Base-by-base conservation (phyloP, 345 rosid species). In the Abelmoschus esculentus region DNA sequence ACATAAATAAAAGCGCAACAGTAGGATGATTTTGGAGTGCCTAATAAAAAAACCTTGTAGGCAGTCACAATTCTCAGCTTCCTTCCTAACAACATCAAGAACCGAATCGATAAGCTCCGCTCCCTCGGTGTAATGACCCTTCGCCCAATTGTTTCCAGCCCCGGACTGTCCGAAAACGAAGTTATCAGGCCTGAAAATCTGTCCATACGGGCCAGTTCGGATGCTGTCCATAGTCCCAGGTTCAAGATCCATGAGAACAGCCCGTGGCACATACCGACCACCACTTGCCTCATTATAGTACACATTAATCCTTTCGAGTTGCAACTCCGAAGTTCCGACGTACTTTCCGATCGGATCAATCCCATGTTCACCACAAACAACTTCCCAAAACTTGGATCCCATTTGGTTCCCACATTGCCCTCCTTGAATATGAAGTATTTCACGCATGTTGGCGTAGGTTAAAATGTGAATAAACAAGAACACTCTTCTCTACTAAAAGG, bases 321-420 rank as follows among this genome's bases (percentile, higher is more conserved):
- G 80, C 56, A 76, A 40, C 10, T 73, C 73, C 0, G 73, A 61
- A 18, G 49, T 70, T 19, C 75, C 77, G 10, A 13, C 17, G 68
- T 70, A 76, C n/a, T 12, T 34, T 36, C 73, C 83, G 1, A 58
- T 70, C n/a, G 82, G 73, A 73, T 79, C 83, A 46, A 79, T 79
- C 10, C 77, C 75, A 9, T 79, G 80, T 44, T 79, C 80, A 10
- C 77, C 77, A 50, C 78, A 76, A 29, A 79, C 75, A 31, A 79
- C 75, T 69, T 76, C 77, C 77, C 77, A 79, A 40, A 73, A 76
- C 47, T 79, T 79, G 8, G 80, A 73, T 3, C 80, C 75, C 44
- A 79, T 79, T 73, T 80, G 78, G 58, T 80, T 80, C 73, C 75
- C 77, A 13, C 80, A 80, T 71, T 80, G 80, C 64, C 83, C 78